Base-by-base conservation (phyloP, 1,284 basidiomycete genomes). In the Vanrija pseudolonga region DNA sequence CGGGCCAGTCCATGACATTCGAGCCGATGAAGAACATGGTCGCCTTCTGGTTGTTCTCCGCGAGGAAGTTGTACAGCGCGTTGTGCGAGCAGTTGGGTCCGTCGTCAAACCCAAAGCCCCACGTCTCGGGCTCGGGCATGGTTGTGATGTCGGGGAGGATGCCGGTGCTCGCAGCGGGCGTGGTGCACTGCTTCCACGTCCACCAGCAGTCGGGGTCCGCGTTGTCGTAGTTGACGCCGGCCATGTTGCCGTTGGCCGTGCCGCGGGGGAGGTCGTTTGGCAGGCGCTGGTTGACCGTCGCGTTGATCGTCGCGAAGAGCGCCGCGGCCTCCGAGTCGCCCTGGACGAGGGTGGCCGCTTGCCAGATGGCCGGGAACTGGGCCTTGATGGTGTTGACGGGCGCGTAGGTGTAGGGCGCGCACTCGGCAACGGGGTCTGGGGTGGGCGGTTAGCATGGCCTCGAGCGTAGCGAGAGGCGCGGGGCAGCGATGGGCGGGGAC, bases 1-100 rank as follows among this genome's bases (percentile, higher is more conserved):
- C 62, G 4, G 80, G 80, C 79, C 79, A 80, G 62, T 81, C 74
- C 45, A 78, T 63, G 18, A 81, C 78, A 64, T 82, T 81, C 32
- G 76, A 77, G 2, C 80, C 78, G 51, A 71, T 72, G 62, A 68
- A 73, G 59, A 67, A 78, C 69, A 81, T 67, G 23, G 80, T 79
- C 1, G 80, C 80, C 59, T 76, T 78, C 55, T 79, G 78, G 17
- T 80, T 75, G 37, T 79, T 65, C 49, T 76, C 59, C 41, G 67
- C 44, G 32, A 81, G 63, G 57, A 68, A 78, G 61, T 81, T 77
- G 66, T 81, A 81, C 51, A 81, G 76, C 0, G 76, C 79, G 50
- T 81, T 80, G 66, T 79, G 77, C 47, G 72, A 71, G 67, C 76
- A 77, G 56, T 76, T 74, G 40, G 74, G 74, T 45, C 76, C 80